Conservation (phyloP, 805 yeast genomes). For the Schizosaccharomyces osmophilus region DNA sequence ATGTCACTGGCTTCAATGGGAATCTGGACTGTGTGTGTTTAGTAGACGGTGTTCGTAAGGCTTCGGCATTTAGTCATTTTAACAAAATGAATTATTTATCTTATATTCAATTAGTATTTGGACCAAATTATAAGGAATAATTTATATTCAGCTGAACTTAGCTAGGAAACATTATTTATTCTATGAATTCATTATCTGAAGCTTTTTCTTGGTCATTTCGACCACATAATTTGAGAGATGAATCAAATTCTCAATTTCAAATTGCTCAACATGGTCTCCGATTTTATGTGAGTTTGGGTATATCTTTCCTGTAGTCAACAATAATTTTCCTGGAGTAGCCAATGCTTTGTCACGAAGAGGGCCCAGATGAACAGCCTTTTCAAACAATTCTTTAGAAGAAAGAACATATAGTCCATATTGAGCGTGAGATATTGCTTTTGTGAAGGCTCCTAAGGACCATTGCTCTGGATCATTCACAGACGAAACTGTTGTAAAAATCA, state of each 20-base stretch:
- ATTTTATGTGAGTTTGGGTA: slow-evolving; percentile 7
- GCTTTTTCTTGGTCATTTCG: slow-evolving; percentile 13
- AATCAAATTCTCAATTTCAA: slow-evolving; percentile 12
- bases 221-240: slow-evolving; percentile 14
- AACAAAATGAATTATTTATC: no score
- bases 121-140: no score
- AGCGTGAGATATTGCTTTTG: slow-evolving; percentile 14
- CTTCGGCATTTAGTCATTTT: no score
- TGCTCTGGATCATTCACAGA: slow-evolving; percentile 12
- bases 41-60: no score
- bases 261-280: slow-evolving; percentile 5
- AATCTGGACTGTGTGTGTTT: no score
- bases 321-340: slow-evolving; percentile 8
- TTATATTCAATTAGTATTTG: no score
- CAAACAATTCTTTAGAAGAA: slow-evolving; percentile 10
- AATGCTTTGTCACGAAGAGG: slow-evolving; percentile 4
- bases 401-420: slow-evolving; percentile 16
- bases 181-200: not conserved
- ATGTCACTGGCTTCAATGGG: no score
- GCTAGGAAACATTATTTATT: no score
- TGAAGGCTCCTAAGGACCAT: slow-evolving; percentile 10
- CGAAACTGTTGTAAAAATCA: slow-evolving; percentile 11
- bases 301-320: slow-evolving; percentile 14
- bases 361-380: slow-evolving; percentile 4
- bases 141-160: no score